These are phyloP conservation scores for Pharus latifolius DNA, from an alignment of 176 grass and related monocot species.

Conservation along the genomic window DNA sequence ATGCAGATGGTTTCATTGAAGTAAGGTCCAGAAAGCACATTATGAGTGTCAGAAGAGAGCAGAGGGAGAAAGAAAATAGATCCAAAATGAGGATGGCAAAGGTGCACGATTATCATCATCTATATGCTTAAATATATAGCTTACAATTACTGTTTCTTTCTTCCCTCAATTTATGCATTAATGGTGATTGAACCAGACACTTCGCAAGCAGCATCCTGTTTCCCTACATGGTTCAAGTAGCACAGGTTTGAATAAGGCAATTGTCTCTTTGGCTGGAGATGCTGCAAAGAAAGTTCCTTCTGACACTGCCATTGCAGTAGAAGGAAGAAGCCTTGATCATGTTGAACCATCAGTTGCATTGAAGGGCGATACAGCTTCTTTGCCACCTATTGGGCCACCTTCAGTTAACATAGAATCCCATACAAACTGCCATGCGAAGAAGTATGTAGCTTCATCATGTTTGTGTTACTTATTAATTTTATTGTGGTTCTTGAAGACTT, in stretches of 20 bases:
- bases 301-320: constrained; percentile 12
- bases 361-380: constrained; percentile 26
- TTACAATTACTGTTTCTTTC: background rate
- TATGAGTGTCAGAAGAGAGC: constrained; percentile 82
- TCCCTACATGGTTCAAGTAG: constrained; percentile 28
- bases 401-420: constrained; percentile 45
- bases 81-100: constrained; percentile 69
- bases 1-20: constrained; percentile 99
- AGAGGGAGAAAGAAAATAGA: constrained; percentile 94
- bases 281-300: constrained; percentile 22
- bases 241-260: constrained; percentile 39
- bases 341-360: constrained; percentile 34
- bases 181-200: constrained; percentile 35
- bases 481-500: background rate
- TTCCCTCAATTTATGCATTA: constrained; percentile 7
- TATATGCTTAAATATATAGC: constrained; percentile 8
- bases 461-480: background rate
- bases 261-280: constrained; percentile 19
- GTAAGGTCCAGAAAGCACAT: constrained; percentile 98
- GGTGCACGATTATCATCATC: constrained; percentile 37
- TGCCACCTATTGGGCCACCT: constrained; percentile 50
- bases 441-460: constrained; percentile 41
- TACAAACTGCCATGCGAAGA: constrained; percentile 29
- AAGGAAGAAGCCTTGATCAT: constrained; percentile 31
- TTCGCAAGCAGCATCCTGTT: constrained; percentile 46